These are phyloP conservation scores for Phalaenopsis aphrodite DNA, from an alignment of 106 monocot species.

Conservation along the genomic window DNA sequence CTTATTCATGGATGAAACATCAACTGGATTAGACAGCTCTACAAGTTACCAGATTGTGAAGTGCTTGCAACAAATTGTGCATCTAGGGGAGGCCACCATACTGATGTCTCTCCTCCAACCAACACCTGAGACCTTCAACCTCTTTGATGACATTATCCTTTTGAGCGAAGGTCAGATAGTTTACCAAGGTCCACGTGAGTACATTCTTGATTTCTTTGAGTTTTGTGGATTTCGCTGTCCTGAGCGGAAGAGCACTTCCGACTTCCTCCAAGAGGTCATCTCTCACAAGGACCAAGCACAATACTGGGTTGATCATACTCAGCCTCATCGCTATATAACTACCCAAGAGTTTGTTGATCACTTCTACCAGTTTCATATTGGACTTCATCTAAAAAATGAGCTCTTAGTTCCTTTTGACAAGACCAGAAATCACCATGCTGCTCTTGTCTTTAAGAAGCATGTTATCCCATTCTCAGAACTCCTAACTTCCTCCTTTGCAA, in stretches of 20 bases:
- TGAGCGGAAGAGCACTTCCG: slow-evolving; percentile 74
- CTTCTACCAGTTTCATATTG: slow-evolving; percentile 46
- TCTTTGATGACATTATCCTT: slow-evolving; percentile 85
- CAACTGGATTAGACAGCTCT: slow-evolving; percentile 82
- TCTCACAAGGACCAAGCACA: slow-evolving; percentile 85
- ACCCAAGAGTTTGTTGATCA: slow-evolving; percentile 35
- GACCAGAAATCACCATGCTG: slow-evolving; percentile 30
- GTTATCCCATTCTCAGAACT: slow-evolving; percentile 67
- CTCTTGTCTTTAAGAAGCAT: slow-evolving; percentile 48
- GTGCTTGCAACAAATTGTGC: slow-evolving; percentile 11
- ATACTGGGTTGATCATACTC: slow-evolving; percentile 43
- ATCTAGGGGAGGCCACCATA: slow-evolving; percentile 74
- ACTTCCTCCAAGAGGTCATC: slow-evolving; percentile 89
- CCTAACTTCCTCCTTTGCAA: slow-evolving; percentile 57
- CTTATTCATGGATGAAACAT: slow-evolving; percentile 97
- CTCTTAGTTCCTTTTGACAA: slow-evolving; percentile 43
- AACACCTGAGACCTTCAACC: slow-evolving; percentile 76
- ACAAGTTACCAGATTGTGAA: slow-evolving; percentile 74
- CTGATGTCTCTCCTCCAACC: slow-evolving; percentile 86
- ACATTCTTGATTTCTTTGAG: slow-evolving; percentile 56
- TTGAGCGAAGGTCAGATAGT: slow-evolving; percentile 77
- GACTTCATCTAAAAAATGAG: slow-evolving; percentile 29
- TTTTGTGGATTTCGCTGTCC: slow-evolving; percentile 83
- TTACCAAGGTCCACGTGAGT: slow-evolving; percentile 58
- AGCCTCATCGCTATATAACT: slow-evolving; percentile 38